Evolutionary conservation across 108 stramenopile species (phyloP), one percentile per base, ranked within the genome.

Genomic region (Cyclotella sp.): DNA sequence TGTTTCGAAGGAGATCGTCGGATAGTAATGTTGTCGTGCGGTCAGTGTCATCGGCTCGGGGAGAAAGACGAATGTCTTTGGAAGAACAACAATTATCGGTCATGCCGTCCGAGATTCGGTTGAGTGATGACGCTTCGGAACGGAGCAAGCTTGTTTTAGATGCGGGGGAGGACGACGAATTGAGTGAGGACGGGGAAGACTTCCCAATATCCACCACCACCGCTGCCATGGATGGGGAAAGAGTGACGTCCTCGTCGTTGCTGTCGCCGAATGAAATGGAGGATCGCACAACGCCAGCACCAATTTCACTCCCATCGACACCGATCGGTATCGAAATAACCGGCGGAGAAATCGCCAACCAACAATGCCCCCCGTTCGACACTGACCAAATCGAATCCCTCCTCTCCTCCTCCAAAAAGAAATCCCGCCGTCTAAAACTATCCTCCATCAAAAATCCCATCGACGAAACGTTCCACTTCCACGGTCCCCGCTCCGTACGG

Each of bases 391-490:
- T n/a, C 15, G 47, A 49, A 3, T 49, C 47, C 15, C 47, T n/a
- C 47, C n/a, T n/a, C 47, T n/a, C 47, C 47, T 49, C 47, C 15
- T n/a, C 47, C 47, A 49, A 16, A 16, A 49, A 49, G 9, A 3
- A 3, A 16, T 49, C 47, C 47, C 47, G 47, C 47, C 47, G n/a
- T n/a, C 47, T 49, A 3, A 16, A n/a, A 49, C 47, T n/a, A 3
- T 49, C n/a, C 47, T 49, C 47, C 47, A 16, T 16, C 3, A 16
- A n/a, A 16, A 49, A 16, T 9, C 47, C 47, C 52, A 34, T 62
- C 44, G 72, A 80, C 14, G 79, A 80, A 0, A 1, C 44, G 0
- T 80, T 80, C 67, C 66, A 73, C 49, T 80, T 80, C 28, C 68
- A 69, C 26, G 79, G 79, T 9, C 72, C 79, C 7, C 64, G 47